These are phyloP conservation scores for Microbotryum intermedium DNA, from an alignment of 1,284 basidiomycete species.

Conservation along the genomic window DNA sequence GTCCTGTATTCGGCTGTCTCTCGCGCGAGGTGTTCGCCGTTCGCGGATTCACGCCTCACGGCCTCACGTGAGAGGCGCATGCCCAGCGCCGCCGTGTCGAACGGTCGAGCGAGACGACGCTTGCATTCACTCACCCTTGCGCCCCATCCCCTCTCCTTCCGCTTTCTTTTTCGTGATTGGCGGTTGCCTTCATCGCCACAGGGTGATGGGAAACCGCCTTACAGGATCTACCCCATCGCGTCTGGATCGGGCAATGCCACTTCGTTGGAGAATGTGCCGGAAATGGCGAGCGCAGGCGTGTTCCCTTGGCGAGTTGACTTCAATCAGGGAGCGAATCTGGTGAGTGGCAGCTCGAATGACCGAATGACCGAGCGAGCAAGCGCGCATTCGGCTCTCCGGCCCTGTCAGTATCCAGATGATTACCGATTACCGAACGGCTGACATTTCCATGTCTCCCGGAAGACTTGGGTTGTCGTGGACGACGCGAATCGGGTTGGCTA, in stretches of 20 bases:
- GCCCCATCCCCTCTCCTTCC: background rate
- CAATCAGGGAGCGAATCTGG: conserved; percentile 16
- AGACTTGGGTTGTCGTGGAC: background rate
- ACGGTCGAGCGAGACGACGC: background rate
- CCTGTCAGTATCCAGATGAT: too few species aligned
- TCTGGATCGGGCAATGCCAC: conserved; percentile 2
- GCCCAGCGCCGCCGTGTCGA: too few species aligned
- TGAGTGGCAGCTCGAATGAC: background rate
- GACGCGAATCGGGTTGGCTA: background rate
- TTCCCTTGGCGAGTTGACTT: conserved; percentile 10
- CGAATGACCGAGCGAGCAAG: too few species aligned
- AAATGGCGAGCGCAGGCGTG: background rate
- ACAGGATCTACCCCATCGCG: conserved; percentile 7
- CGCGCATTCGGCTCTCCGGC: too few species aligned
- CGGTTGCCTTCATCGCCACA: background rate
- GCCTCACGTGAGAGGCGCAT: too few species aligned
- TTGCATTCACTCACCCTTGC: background rate
- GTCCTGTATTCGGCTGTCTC: background rate
- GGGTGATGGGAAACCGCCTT: conserved; percentile 17
- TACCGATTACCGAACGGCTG: too few species aligned
- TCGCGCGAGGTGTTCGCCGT: background rate
- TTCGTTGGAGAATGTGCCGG: conserved; percentile 9
- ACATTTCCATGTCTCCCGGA: too few species aligned
- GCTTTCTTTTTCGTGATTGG: background rate
- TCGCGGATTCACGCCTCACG: too few species aligned